Percentiles rank a stretch among this genome's conserved stretches.
These are phyloP conservation scores for Rhizoclosmatium globosum DNA, from an alignment of 192 early-diverging fungal genomes.

Conservation along the genomic window DNA sequence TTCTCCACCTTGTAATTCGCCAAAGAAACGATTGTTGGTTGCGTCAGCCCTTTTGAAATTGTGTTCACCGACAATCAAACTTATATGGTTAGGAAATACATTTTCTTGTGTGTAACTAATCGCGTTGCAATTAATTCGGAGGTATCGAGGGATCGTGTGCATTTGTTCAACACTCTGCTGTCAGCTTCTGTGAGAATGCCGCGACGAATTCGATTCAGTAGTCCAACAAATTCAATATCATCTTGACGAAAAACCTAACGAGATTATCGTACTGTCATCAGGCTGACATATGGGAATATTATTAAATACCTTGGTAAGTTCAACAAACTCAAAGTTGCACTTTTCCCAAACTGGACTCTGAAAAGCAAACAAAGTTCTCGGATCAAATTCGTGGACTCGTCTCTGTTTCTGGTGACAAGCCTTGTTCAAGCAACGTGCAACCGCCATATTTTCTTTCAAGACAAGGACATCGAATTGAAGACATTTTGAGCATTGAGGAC, in stretches of 20 bases:
- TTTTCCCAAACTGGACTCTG: slow-evolving; percentile 17
- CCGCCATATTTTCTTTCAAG: background rate
- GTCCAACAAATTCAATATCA: slow-evolving; percentile 13
- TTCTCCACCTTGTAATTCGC: slow-evolving; percentile 8
- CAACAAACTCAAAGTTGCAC: slow-evolving; percentile 2
- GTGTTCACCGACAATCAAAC: background rate
- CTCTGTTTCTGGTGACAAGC: background rate
- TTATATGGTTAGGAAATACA: background rate
- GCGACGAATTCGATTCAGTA: slow-evolving; percentile 24
- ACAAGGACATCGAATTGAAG: background rate
- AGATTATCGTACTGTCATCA: background rate
- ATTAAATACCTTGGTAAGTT: slow-evolving; percentile 17
- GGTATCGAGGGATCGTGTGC: slow-evolving; percentile 15
- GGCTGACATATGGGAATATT: too few relatives aligned
- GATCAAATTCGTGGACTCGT: slow-evolving; percentile 1
- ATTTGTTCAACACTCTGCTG: slow-evolving; percentile 3
- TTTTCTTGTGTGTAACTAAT: slow-evolving; percentile 2
- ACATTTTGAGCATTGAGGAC: slow-evolving; percentile 1
- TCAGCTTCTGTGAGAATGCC: background rate
- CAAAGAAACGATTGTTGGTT: slow-evolving; percentile 16
- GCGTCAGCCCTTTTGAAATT: slow-evolving; percentile 1
- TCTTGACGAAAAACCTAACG: slow-evolving; percentile 20
- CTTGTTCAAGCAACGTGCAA: slow-evolving; percentile 1
- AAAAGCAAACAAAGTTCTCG: slow-evolving; percentile 22
- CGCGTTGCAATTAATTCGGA: background rate